Percentiles rank a stretch among this genome's conserved stretches.
Evolutionary conservation across 1,139 yeast genomes (phyloP).

Genomic region (Yamadazyma diddensiae): DNA sequence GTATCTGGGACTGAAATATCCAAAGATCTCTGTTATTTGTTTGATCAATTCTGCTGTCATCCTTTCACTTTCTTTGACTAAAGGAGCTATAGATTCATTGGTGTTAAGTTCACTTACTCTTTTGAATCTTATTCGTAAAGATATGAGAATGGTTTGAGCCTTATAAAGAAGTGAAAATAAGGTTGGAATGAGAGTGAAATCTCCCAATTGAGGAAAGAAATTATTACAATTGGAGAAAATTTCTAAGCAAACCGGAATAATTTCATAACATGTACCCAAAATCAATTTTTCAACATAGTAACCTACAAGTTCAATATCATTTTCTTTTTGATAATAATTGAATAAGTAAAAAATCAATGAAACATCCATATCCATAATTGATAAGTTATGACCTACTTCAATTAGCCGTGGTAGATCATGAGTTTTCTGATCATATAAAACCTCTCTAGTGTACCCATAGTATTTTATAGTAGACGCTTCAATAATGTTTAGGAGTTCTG

Average conservation of each 20-base stretch:
- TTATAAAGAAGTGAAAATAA: background rate
- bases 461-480: background rate
- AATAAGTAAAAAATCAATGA: constrained; percentile 26
- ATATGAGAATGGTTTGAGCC: background rate
- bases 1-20: constrained; percentile 32
- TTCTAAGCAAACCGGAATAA: constrained; percentile 28
- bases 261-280: constrained; percentile 24
- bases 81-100: background rate
- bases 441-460: background rate
- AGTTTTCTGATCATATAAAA: background rate
- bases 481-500: background rate
- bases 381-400: constrained; percentile 7
- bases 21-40: constrained; percentile 22
- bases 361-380: constrained; percentile 21
- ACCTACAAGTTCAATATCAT: constrained; percentile 21
- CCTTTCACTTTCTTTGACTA: constrained; percentile 3
- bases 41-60: constrained; percentile 19
- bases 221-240: constrained; percentile 24
- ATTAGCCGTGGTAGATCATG: constrained; percentile 2
- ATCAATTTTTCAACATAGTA: constrained; percentile 31
- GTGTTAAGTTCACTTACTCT: background rate
- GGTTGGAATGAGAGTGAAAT: constrained; percentile 14
- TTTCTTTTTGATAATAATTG: constrained; percentile 26
- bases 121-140: constrained; percentile 1
- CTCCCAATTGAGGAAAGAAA: constrained; percentile 31